Base-by-base conservation (phyloP, 192 early-diverging fungal species). In the Haplosporangium gracile region DNA sequence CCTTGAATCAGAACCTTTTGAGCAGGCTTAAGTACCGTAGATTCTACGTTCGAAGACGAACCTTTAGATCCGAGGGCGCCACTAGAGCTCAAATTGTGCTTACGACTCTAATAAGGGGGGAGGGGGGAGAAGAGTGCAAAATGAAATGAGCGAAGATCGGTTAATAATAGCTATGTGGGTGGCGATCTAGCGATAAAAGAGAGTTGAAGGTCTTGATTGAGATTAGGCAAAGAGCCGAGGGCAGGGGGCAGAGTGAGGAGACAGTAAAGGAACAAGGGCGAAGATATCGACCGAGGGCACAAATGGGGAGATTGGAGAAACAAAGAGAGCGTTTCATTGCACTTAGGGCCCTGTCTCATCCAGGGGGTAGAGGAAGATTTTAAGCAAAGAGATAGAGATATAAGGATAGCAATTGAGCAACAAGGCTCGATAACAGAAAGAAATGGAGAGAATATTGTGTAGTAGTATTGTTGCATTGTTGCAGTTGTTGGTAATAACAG, bases 1-100 rank as follows among this genome's bases (percentile, higher is more conserved):
- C n/a, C n/a, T n/a, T n/a, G n/a, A n/a, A n/a, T n/a, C 26, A 83
- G 42, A 20, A 83, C 82, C 36, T 60, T 77, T 38, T 75, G 79
- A n/a, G 74, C 47, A 38, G 76, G 70, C 51, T 74, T 82, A 6
- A 60, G 53, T 73, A 29, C 68, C 49, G 75, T 24, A 55, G 40
- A 53, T 34, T 32, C 51, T 22, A 5, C 2, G 32, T 55, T 32
- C 49, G 26, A 68, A 45, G 72, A 24, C 39, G 53, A 71, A 18
- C 45, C 42, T 60, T 76, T 72, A 15, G 42, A 24, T 49, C 74
- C 60, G 40, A 40, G 0, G 70, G 39, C 53, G 20, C 40, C 53
- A 60, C 39, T 43, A 7, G 73, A 42, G 70, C 69, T 75, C 45
- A 68, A 43, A 29, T 18, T 45, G 5, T 26, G n/a, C 42, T 39